These are phyloP conservation scores for Spraguea lophii DNA, from an alignment of 371 early-diverging fungal genomes.

Conservation along the genomic window DNA sequence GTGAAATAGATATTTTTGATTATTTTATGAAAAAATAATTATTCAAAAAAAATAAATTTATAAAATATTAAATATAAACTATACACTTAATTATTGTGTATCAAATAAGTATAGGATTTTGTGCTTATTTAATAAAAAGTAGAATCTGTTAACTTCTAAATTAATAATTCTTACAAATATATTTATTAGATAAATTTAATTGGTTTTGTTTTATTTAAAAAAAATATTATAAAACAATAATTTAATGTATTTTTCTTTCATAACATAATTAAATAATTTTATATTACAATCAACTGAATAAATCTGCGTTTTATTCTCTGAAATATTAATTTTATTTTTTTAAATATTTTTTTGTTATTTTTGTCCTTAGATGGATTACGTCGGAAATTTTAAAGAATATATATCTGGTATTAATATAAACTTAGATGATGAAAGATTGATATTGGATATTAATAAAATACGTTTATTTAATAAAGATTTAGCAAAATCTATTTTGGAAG, in stretches of 20 bases:
- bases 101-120: too few relatives aligned
- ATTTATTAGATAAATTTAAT: background rate
- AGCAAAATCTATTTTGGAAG: conserved; percentile 20
- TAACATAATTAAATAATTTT: background rate
- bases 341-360: background rate
- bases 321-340: background rate
- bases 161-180: background rate
- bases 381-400: background rate
- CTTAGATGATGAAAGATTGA: conserved; percentile 10
- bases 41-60: background rate
- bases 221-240: background rate
- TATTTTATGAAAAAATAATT: background rate
- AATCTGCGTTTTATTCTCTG: background rate
- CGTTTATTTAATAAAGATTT: conserved; percentile 33
- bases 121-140: too few relatives aligned
- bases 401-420: background rate
- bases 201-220: background rate
- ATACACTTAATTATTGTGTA: too few relatives aligned
- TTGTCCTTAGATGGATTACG: background rate
- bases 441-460: conserved; percentile 38
- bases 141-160: too few relatives aligned
- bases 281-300: background rate
- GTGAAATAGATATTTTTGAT: background rate
- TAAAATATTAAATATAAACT: background rate
- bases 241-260: background rate